phyloP scores from a whole-genome alignment of 768 basidiomycete species.

The Suillus cothurnatus region DNA sequence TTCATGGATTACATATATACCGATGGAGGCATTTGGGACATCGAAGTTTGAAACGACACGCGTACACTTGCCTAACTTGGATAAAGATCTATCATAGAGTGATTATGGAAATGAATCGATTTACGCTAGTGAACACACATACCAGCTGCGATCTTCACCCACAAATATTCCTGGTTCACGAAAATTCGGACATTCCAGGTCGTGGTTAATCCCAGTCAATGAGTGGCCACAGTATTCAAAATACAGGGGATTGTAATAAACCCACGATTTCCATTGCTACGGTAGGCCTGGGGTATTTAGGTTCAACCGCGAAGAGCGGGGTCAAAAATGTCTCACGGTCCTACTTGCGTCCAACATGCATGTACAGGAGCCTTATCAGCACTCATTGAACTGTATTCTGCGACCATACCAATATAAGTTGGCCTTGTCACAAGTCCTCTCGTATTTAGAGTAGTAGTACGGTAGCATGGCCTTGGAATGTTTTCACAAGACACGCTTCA shows the following conservation, averaged over 20 bases:
- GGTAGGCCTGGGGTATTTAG: not conserved
- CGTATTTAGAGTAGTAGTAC: not conserved
- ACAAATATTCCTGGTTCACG: not conserved
- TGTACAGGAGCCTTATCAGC: not conserved
- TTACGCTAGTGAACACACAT: not conserved
- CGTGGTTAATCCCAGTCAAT: not conserved
- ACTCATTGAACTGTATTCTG: not conserved
- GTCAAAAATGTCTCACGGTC: not conserved
- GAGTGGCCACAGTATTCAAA: not conserved
- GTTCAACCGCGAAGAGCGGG: not conserved
- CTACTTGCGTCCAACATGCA: not conserved
- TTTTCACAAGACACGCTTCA: not conserved
- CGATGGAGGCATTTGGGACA: not conserved
- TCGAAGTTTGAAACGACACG: not conserved
- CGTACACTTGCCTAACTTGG: not conserved
- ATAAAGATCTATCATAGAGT: not conserved
- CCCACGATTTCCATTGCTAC: not conserved
- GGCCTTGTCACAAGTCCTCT: not conserved
- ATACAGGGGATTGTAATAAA: not conserved
- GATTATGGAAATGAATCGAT: not conserved
- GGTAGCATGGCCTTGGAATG: not conserved
- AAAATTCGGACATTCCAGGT: not conserved
- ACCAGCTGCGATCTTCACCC: not conserved
- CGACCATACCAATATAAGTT: not conserved
- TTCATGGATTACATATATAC: constrained; percentile 1